phyloP scores from a whole-genome alignment of 2,329 filamentous ascomycete species.

The Laburnicola sp. region DNA sequence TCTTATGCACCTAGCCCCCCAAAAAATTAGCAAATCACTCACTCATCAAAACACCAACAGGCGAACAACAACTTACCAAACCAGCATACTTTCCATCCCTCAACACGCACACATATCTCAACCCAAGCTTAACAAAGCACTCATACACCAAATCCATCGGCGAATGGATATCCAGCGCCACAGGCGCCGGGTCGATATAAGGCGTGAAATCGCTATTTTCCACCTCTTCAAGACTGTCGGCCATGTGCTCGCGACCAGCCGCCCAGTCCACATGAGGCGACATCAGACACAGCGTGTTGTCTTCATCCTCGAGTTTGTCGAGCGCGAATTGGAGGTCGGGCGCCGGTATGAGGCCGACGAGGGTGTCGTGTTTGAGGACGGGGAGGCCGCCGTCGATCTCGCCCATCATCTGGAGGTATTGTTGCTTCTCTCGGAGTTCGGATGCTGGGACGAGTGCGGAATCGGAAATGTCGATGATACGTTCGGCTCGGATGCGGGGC shows the following conservation, averaged over 20 bases:
- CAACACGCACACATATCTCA: constrained; percentile 89
- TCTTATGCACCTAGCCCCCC: constrained; percentile 77
- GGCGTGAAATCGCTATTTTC: constrained; percentile 76
- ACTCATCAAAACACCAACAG: too few relatives aligned
- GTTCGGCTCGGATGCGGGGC: constrained; percentile 70
- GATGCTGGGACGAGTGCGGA: constrained; percentile 78
- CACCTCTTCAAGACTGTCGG: constrained; percentile 59
- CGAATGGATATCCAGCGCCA: constrained; percentile 83
- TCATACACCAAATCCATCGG: constrained; percentile 97
- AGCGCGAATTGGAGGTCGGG: constrained; percentile 93
- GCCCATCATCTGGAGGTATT: constrained; percentile 78
- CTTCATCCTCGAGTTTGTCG: constrained; percentile 78
- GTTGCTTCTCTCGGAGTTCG: constrained; percentile 77
- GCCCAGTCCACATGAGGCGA: constrained; percentile 59
- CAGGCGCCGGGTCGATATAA: constrained; percentile 88
- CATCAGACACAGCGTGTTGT: constrained; percentile 79
- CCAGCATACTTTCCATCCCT: constrained; percentile 84
- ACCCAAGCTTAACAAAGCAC: constrained; percentile 89
- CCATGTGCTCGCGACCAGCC: constrained; percentile 52
- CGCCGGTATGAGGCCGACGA: constrained; percentile 89
- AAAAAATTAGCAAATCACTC: constrained; percentile 3
- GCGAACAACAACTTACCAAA: constrained; percentile 63
- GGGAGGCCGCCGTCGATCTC: constrained; percentile 92
- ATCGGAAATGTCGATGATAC: constrained; percentile 84
- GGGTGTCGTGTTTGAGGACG: constrained; percentile 74